A percentile compares a stretch with the other conserved stretches of the same genome.
Evolutionary conservation across 176 grass and related monocot species (phyloP).

Genomic region (Triticum urartu): DNA sequence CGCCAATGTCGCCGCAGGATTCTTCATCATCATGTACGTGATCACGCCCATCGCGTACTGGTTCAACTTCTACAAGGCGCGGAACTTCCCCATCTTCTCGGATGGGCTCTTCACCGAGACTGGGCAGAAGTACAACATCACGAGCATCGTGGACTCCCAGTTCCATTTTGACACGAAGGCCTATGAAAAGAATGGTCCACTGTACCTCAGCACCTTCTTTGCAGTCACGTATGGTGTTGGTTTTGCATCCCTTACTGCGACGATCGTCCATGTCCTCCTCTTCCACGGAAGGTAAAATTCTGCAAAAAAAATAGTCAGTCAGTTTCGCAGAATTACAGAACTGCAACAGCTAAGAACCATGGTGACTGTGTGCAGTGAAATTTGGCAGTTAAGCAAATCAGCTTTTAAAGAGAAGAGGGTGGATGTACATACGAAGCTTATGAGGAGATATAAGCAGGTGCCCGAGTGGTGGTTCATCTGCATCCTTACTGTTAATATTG

Average conservation of each 20-base stretch:
- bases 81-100: conserved; percentile 85
- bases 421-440: conserved; percentile 86
- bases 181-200: conserved; percentile 64
- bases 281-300: conserved; percentile 83
- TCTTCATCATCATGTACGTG: conserved; percentile 71
- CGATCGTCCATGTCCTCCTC: conserved; percentile 74
- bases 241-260: conserved; percentile 84
- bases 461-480: conserved; percentile 86
- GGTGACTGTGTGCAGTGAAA: conserved; percentile 50
- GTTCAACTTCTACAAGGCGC: conserved; percentile 69
- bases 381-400: conserved; percentile 83
- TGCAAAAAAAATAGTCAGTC: not conserved
- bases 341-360: not conserved
- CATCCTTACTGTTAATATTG: conserved; percentile 66
- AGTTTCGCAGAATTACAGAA: conserved; percentile 1
- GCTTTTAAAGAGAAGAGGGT: conserved; percentile 70
- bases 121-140: conserved; percentile 80
- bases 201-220: conserved; percentile 90
- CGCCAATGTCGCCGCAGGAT: conserved; percentile 76
- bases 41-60: conserved; percentile 72
- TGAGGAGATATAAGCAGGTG: conserved; percentile 82
- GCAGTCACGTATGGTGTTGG: conserved; percentile 70
- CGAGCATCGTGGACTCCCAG: conserved; percentile 60
- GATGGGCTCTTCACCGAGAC: conserved; percentile 58
- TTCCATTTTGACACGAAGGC: conserved; percentile 71